Evolutionary conservation across 139 green algal genomes (phyloP).

Genomic region (Micromonas commoda): DNA sequence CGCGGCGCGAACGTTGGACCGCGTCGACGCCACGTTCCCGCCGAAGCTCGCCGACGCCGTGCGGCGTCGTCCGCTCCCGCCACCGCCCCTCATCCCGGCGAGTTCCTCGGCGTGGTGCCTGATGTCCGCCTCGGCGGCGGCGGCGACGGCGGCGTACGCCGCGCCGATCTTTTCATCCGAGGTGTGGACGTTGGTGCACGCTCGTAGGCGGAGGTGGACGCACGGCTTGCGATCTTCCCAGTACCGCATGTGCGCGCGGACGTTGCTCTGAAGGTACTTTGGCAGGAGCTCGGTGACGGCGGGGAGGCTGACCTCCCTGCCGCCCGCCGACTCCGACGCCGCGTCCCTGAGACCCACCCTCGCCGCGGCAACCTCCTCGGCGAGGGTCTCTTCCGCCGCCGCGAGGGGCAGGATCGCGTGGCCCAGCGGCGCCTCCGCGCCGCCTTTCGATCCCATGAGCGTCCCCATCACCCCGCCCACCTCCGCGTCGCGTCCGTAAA

Average conservation of each 20-base stretch:
- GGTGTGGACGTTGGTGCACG: neutral
- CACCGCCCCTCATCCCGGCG: too few species aligned
- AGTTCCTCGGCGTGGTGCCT: neutral
- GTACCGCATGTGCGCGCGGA: slow-evolving; percentile 16
- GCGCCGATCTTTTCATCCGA: neutral
- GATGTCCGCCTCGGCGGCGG: neutral
- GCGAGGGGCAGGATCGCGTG: slow-evolving; percentile 4
- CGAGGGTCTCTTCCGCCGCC: neutral
- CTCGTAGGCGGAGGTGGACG: slow-evolving; percentile 10
- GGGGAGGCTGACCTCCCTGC: neutral
- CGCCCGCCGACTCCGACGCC: too few species aligned
- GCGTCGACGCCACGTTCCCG: too few species aligned
- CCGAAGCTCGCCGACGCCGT: too few species aligned
- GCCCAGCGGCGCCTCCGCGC: neutral
- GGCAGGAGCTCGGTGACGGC: slow-evolving; percentile 9
- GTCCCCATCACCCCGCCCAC: neutral
- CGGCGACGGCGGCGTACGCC: neutral
- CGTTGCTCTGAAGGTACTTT: slow-evolving; percentile 22
- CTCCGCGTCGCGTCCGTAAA: neutral
- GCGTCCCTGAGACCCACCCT: neutral
- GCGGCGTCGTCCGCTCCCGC: too few species aligned
- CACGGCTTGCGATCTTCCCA: slow-evolving; percentile 14
- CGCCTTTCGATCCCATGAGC: neutral
- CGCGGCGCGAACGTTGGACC: neutral
- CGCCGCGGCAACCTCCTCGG: neutral